phyloP scores from a whole-genome alignment of 306 rosid genomes.

The Cucurbita argyrosperma region DNA sequence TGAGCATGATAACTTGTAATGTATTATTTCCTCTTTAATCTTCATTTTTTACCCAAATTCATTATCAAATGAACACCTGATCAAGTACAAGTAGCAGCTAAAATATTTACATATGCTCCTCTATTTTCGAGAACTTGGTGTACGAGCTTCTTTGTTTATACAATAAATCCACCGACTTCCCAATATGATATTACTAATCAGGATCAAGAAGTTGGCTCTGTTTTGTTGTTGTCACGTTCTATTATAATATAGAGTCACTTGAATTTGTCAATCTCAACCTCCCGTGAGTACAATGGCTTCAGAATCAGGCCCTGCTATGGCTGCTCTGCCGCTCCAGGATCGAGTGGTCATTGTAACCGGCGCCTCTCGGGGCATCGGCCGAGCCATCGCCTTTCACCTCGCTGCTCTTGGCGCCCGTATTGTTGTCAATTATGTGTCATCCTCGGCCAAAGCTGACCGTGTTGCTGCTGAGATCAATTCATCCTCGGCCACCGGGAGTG shows the following conservation, averaged over 20 bases:
- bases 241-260: background rate
- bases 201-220: background rate
- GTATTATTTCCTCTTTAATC: background rate
- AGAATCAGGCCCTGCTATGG: background rate
- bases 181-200: background rate
- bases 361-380: slow-evolving; percentile 43
- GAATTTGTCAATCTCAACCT: background rate
- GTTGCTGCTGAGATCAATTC: slow-evolving; percentile 20
- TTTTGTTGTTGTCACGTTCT: background rate
- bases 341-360: background rate
- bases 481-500: too few species aligned
- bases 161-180: background rate
- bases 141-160: background rate
- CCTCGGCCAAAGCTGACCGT: slow-evolving; percentile 20
- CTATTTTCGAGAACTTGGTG: background rate
- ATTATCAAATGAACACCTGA: background rate
- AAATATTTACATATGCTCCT: background rate
- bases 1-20: slow-evolving; percentile 78
- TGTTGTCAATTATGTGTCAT: slow-evolving; percentile 22
- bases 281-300: background rate
- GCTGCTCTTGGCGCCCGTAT: slow-evolving; percentile 33
- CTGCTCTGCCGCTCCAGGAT: background rate
- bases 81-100: background rate
- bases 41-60: background rate
- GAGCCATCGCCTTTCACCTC: slow-evolving; percentile 31